phyloP scores from a whole-genome alignment of 2,329 filamentous ascomycete species.

The Pseudogymnoascus sp. region DNA sequence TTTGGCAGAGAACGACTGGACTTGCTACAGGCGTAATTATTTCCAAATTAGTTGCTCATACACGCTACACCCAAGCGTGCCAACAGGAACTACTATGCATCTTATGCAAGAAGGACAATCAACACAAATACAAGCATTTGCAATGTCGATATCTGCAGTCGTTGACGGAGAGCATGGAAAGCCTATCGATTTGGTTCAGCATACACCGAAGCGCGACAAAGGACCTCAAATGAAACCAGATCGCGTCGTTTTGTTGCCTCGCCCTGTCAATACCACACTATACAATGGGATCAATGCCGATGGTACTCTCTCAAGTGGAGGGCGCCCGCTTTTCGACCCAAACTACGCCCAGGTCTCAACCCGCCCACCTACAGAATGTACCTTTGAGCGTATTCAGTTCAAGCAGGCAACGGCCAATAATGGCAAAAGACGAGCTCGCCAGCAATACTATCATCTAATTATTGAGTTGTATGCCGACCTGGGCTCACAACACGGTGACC shows the following conservation, averaged over 20 bases:
- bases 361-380: conserved; percentile 27
- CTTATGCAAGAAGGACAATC: conserved; percentile 22
- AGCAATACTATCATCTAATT: conserved; percentile 67
- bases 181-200: conserved; percentile 64
- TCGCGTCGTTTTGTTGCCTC: conserved; percentile 33
- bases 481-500: conserved; percentile 28
- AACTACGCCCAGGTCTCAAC: conserved; percentile 12
- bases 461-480: conserved; percentile 60
- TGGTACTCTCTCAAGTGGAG: not conserved
- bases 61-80: conserved; percentile 43
- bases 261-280: conserved; percentile 15
- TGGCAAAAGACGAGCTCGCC: conserved; percentile 63
- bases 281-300: not conserved
- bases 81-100: conserved; percentile 39
- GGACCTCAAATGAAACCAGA: conserved; percentile 59
- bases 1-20: conserved; percentile 59
- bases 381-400: conserved; percentile 69
- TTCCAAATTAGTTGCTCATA: conserved; percentile 62
- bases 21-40: conserved; percentile 68
- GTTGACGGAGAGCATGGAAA: conserved; percentile 58
- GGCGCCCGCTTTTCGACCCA: conserved; percentile 16
- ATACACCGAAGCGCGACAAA: conserved; percentile 67
- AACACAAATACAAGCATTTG: conserved; percentile 51
- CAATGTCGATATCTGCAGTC: conserved; percentile 61
- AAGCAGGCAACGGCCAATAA: conserved; percentile 71